These are phyloP conservation scores for Platanthera zijinensis DNA, from an alignment of 106 monocot genomes.

Conservation along the genomic window DNA sequence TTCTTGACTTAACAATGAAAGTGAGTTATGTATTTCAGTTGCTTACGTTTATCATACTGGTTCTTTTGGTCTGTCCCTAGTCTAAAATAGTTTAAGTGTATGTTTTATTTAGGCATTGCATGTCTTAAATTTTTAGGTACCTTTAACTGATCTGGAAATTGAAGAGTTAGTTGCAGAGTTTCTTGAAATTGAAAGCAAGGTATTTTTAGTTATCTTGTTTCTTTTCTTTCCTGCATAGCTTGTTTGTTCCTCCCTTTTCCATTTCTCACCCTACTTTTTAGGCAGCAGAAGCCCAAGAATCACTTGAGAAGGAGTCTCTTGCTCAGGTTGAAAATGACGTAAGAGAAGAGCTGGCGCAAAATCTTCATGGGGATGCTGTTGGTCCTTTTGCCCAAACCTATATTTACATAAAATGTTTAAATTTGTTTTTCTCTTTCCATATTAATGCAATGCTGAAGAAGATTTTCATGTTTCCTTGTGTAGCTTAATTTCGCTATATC, in stretches of 20 bases:
- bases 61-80: not conserved
- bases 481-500: slow-evolving; percentile 76
- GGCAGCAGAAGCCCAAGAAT: slow-evolving; percentile 97
- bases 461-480: slow-evolving; percentile 6
- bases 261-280: slow-evolving; percentile 32
- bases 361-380: slow-evolving; percentile 76
- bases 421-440: not conserved
- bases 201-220: slow-evolving; percentile 21
- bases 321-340: slow-evolving; percentile 75
- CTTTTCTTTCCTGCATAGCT: not conserved
- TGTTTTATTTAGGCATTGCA: slow-evolving; percentile 6
- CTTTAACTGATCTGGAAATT: slow-evolving; percentile 68
- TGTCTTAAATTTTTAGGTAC: slow-evolving; percentile 26
- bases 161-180: slow-evolving; percentile 82
- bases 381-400: slow-evolving; percentile 13
- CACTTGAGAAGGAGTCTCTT: slow-evolving; percentile 85
- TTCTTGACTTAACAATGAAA: not conserved
- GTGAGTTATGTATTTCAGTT: not conserved
- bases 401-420: not conserved
- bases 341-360: slow-evolving; percentile 62
- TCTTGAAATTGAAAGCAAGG: slow-evolving; percentile 88
- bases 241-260: slow-evolving; percentile 10
- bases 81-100: not conserved
- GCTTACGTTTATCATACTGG: not conserved
- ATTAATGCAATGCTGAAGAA: slow-evolving; percentile 1